Evolutionary conservation across 192 early-diverging fungal species (phyloP).

Genomic region (Rhizophagus sp.): DNA sequence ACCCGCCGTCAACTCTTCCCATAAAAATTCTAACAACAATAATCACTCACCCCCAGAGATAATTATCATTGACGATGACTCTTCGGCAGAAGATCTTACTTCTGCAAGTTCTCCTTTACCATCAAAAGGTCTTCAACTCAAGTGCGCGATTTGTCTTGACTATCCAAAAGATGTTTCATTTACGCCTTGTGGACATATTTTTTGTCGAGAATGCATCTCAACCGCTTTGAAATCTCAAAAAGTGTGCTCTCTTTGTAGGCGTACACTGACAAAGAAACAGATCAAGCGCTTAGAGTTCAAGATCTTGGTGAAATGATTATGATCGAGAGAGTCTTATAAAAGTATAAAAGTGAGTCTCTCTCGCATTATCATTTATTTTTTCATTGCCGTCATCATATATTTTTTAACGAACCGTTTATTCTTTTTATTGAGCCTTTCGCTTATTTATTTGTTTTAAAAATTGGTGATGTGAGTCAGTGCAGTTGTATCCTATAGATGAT

Average conservation of each 20-base stretch:
- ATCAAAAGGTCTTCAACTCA: not conserved
- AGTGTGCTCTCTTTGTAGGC: slow-evolving; percentile 26
- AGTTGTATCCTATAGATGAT: not conserved
- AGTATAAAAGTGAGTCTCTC: not conserved
- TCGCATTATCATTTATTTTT: not conserved
- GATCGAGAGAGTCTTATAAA: not conserved
- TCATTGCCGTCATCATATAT: not conserved
- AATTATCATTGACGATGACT: slow-evolving; percentile 7
- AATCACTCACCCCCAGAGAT: not conserved
- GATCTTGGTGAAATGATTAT: not conserved
- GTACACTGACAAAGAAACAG: not conserved
- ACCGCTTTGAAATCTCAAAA: slow-evolving; percentile 15
- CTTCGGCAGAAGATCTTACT: not conserved
- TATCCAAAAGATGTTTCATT: slow-evolving; percentile 13
- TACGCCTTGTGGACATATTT: slow-evolving; percentile 28
- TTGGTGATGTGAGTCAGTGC: not conserved
- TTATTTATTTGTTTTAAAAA: not conserved
- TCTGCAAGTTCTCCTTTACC: not conserved
- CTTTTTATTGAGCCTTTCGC: not conserved
- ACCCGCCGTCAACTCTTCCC: not conserved
- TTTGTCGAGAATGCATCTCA: slow-evolving; percentile 17
- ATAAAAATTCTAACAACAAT: not conserved
- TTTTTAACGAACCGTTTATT: not conserved
- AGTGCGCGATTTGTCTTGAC: slow-evolving; percentile 29
- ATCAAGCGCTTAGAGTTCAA: not conserved